These are phyloP conservation scores for Fusarium tricinctum DNA, from an alignment of 2,329 filamentous ascomycete genomes.

Conservation along the genomic window DNA sequence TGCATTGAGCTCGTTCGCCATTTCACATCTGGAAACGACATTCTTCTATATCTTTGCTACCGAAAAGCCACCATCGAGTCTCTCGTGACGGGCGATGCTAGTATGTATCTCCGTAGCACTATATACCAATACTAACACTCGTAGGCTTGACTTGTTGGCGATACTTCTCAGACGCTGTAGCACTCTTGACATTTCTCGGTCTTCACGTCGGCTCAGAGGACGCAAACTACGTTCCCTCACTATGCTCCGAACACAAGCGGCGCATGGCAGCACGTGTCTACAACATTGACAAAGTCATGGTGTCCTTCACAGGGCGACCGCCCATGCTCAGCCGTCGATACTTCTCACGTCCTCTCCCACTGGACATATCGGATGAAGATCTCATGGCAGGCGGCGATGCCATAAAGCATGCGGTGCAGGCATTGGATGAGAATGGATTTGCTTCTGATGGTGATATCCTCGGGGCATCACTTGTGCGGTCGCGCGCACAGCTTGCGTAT, in stretches of 20 bases:
- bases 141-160: slow-evolving; percentile 57
- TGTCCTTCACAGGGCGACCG: slow-evolving; percentile 68
- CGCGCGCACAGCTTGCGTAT: slow-evolving; percentile 62
- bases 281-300: slow-evolving; percentile 63
- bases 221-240: slow-evolving; percentile 50
- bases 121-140: not conserved
- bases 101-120: slow-evolving; percentile 45
- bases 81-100: slow-evolving; percentile 57
- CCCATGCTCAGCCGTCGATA: slow-evolving; percentile 67
- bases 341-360: slow-evolving; percentile 65
- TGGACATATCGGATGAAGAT: slow-evolving; percentile 67
- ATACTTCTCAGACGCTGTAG: slow-evolving; percentile 55
- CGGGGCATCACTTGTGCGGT: slow-evolving; percentile 61
- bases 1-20: slow-evolving; percentile 54
- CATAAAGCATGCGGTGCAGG: slow-evolving; percentile 32
- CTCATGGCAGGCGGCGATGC: slow-evolving; percentile 59
- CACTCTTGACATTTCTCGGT: slow-evolving; percentile 55
- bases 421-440: slow-evolving; percentile 66
- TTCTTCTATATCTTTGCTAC: slow-evolving; percentile 56
- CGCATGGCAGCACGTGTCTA: slow-evolving; percentile 56
- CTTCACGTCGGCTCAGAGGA: slow-evolving; percentile 50
- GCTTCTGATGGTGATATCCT: slow-evolving; percentile 61
- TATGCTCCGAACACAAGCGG: slow-evolving; percentile 54
- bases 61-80: slow-evolving; percentile 56
- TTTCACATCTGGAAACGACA: slow-evolving; percentile 53